A percentile compares a stretch with the other conserved stretches of the same genome.
These are phyloP conservation scores for Calycina herbarum DNA, from an alignment of 2,329 filamentous ascomycete genomes.

Conservation along the genomic window DNA sequence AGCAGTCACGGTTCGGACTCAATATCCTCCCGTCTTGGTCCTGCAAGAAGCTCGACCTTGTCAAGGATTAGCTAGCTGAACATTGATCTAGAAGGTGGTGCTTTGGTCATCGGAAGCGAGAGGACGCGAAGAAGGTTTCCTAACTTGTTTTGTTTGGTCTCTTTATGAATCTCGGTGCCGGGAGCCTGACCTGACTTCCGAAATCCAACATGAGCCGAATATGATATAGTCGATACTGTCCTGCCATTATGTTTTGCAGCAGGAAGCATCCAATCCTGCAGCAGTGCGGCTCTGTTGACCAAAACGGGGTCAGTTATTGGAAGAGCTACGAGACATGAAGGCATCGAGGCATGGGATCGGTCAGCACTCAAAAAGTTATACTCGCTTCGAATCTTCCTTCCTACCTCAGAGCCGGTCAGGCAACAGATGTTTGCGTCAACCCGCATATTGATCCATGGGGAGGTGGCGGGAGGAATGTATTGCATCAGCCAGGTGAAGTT, in stretches of 20 bases:
- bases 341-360: not conserved
- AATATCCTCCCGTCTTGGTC: not conserved
- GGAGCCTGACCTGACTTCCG: too few relatives aligned
- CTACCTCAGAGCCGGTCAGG: not conserved
- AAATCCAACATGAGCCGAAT: not conserved
- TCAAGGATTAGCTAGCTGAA: not conserved
- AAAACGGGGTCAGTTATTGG: constrained; percentile 2
- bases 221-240: not conserved
- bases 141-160: not conserved
- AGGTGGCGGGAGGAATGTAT: not conserved
- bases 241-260: constrained; percentile 1
- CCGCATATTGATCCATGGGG: not conserved
- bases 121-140: not conserved
- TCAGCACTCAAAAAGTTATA: constrained; percentile 7
- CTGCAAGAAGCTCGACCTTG: not conserved
- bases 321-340: constrained; percentile 3
- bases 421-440: not conserved
- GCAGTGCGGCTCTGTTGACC: constrained; percentile 10
- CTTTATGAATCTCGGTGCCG: not conserved
- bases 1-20: not conserved
- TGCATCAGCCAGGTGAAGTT: not conserved
- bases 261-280: constrained; percentile 3
- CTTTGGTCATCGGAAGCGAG: not conserved
- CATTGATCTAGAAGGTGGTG: not conserved
- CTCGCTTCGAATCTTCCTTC: not conserved